These are phyloP conservation scores for Exidia glandulosa DNA, from an alignment of 768 basidiomycete species.

Conservation along the genomic window DNA sequence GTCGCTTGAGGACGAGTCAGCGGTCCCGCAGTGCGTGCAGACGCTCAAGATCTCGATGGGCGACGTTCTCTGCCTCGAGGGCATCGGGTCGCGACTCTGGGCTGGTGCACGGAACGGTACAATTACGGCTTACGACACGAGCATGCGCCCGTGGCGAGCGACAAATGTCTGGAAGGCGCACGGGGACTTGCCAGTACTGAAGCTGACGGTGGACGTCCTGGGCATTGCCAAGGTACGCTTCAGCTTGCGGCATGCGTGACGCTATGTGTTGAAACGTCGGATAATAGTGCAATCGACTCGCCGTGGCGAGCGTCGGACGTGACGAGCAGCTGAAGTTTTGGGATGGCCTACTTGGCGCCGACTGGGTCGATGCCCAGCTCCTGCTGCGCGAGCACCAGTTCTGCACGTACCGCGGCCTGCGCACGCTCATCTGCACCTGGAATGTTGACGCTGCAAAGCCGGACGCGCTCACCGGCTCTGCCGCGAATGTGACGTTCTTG, in stretches of 20 bases:
- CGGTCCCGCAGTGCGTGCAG: slow-evolving; percentile 51
- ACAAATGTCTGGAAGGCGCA: slow-evolving; percentile 88
- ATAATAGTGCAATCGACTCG: slow-evolving; percentile 41
- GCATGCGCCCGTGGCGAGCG: slow-evolving; percentile 61
- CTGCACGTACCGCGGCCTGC: slow-evolving; percentile 69
- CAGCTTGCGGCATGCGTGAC: neutral
- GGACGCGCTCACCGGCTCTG: slow-evolving; percentile 49
- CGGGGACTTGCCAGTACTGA: slow-evolving; percentile 47
- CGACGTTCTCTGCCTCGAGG: slow-evolving; percentile 74
- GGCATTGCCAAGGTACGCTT: slow-evolving; percentile 55
- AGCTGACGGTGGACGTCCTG: slow-evolving; percentile 58
- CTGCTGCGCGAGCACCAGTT: slow-evolving; percentile 64
- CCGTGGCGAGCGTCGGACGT: slow-evolving; percentile 63
- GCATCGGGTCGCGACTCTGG: slow-evolving; percentile 80
- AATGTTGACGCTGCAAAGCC: slow-evolving; percentile 87
- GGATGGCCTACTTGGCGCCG: slow-evolving; percentile 78
- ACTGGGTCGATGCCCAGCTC: slow-evolving; percentile 81
- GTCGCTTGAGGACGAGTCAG: slow-evolving; percentile 39
- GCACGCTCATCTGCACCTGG: slow-evolving; percentile 77
- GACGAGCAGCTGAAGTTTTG: slow-evolving; percentile 70
- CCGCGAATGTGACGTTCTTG: slow-evolving; percentile 73
- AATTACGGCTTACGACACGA: slow-evolving; percentile 66
- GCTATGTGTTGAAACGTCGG: slow-evolving; percentile 8
- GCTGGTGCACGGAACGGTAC: slow-evolving; percentile 73
- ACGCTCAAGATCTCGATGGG: slow-evolving; percentile 72